Conservation (phyloP, 2,329 filamentous ascomycete genomes). For the Colletotrichum lindemuthianum region DNA sequence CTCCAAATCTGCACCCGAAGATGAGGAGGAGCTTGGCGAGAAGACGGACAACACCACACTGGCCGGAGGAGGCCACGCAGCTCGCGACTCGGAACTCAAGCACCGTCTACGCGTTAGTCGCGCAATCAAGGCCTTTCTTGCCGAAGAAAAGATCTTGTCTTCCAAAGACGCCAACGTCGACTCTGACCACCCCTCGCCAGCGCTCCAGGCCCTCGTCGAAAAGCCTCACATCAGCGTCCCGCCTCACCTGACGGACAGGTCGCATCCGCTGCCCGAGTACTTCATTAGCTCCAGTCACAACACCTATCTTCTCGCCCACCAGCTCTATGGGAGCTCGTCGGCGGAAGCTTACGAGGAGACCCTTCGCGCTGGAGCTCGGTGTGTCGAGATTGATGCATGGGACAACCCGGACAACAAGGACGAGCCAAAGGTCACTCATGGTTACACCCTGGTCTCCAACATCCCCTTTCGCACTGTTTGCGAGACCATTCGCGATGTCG, state of each 20-base stretch:
- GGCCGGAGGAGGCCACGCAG: conserved; percentile 68
- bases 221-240: conserved; percentile 69
- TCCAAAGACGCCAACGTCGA: conserved; percentile 56
- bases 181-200: conserved; percentile 52
- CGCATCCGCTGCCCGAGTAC: conserved; percentile 72
- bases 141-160: conserved; percentile 60
- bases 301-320: conserved; percentile 76
- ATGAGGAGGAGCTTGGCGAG: conserved; percentile 64
- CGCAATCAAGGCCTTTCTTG: conserved; percentile 65
- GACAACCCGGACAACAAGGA: conserved; percentile 68
- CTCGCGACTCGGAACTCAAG: conserved; percentile 58
- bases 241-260: conserved; percentile 62
- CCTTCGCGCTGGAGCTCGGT: conserved; percentile 70
- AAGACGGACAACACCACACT: conserved; percentile 60
- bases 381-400: conserved; percentile 81
- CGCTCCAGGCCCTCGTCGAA: conserved; percentile 62
- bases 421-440: conserved; percentile 77
- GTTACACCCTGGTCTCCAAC: conserved; percentile 74
- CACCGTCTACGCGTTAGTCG: conserved; percentile 68
- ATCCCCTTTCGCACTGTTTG: conserved; percentile 73
- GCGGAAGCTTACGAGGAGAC: conserved; percentile 72
- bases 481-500: conserved; percentile 70
- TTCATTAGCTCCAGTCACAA: conserved; percentile 80
- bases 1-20: conserved; percentile 40
- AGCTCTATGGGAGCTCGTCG: conserved; percentile 72